These are phyloP conservation scores for Cenchrus fungigraminus DNA, from an alignment of 176 grass and related monocot species.

Conservation along the genomic window DNA sequence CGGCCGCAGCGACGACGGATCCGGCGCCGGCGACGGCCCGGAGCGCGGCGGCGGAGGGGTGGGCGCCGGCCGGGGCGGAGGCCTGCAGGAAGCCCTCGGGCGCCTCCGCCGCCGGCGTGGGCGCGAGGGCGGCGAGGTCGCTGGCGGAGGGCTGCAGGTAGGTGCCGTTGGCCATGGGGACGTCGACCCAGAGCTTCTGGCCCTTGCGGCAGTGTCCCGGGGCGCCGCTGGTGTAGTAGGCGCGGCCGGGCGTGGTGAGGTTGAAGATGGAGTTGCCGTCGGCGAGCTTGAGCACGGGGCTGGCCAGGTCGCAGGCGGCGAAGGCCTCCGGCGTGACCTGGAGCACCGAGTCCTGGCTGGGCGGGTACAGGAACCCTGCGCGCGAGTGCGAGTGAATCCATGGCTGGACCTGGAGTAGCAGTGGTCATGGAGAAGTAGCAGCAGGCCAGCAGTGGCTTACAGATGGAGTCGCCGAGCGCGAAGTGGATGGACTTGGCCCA, in stretches of 20 bases:
- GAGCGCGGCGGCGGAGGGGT: slow-evolving; percentile 5
- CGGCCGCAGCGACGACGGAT: slow-evolving; percentile 18
- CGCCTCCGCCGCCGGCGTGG: slow-evolving; percentile 17
- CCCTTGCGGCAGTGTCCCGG: slow-evolving; percentile 66
- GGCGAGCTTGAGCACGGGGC: slow-evolving; percentile 51
- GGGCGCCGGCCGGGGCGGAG: slow-evolving; percentile 34
- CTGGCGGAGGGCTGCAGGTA: slow-evolving; percentile 44
- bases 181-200: slow-evolving; percentile 80
- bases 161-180: slow-evolving; percentile 66
- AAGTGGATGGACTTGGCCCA: slow-evolving; percentile 64
- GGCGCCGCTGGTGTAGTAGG: slow-evolving; percentile 70
- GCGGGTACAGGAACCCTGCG: slow-evolving; percentile 81
- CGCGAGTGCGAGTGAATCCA: neutral
- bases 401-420: too few species aligned
- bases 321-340: slow-evolving; percentile 68
- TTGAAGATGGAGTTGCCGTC: slow-evolving; percentile 94
- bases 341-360: slow-evolving; percentile 45
- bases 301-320: slow-evolving; percentile 53
- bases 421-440: too few species aligned
- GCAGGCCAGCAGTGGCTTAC: slow-evolving; percentile 20
- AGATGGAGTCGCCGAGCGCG: slow-evolving; percentile 70
- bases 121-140: slow-evolving; percentile 39
- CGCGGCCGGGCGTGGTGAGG: slow-evolving; percentile 59
- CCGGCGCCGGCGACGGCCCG: neutral
- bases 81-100: neutral